Conservation (phyloP, 208 protist genomes). For the Leishmania tarentolae region DNA sequence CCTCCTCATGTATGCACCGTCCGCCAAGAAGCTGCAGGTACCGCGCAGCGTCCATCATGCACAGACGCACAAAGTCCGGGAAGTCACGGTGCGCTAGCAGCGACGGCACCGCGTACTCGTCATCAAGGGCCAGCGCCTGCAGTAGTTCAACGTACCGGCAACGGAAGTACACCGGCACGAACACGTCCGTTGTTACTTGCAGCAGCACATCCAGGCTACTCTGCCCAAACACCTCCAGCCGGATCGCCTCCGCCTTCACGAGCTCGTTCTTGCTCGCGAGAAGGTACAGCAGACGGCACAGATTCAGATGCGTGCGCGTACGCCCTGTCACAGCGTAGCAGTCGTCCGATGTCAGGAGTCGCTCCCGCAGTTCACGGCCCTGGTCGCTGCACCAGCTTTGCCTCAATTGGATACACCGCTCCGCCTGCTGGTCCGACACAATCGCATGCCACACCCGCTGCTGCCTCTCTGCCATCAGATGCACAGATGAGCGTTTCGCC, state of each 20-base stretch:
- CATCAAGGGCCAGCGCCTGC: conserved; percentile 46
- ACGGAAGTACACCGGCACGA: conserved; percentile 48
- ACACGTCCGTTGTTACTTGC: conserved; percentile 35
- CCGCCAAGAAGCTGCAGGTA: conserved; percentile 51
- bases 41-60: conserved; percentile 36
- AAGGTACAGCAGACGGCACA: conserved; percentile 41
- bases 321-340: conserved; percentile 41
- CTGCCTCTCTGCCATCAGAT: conserved; percentile 24
- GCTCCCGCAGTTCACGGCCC: conserved; percentile 37
- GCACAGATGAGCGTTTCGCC: conserved; percentile 5
- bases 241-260: conserved; percentile 52
- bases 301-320: conserved; percentile 31
- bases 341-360: conserved; percentile 36
- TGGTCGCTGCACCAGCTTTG: conserved; percentile 43
- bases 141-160: conserved; percentile 37
- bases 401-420: conserved; percentile 46
- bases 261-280: conserved; percentile 47
- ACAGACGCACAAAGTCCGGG: conserved; percentile 35
- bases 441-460: conserved; percentile 28
- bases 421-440: conserved; percentile 38
- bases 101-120: conserved; percentile 22
- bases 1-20: conserved; percentile 9
- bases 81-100: conserved; percentile 46
- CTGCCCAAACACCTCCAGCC: conserved; percentile 47
- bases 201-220: conserved; percentile 48